These are phyloP conservation scores for Termitomyces sp. DNA, from an alignment of 768 basidiomycete genomes.

Conservation along the genomic window DNA sequence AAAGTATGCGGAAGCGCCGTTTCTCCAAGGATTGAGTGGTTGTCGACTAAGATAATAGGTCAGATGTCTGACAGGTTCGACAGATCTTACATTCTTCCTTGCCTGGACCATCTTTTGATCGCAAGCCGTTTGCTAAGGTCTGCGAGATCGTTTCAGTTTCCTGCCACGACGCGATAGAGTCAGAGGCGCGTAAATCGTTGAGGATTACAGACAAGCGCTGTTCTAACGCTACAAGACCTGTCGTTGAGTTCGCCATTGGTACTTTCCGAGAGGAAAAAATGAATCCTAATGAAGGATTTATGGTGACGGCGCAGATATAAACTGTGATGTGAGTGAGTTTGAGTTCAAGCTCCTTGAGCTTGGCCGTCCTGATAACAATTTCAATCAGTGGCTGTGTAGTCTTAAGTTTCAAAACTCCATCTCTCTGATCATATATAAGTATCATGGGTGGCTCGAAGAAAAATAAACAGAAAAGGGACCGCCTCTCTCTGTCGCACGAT, in stretches of 20 bases:
- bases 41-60: slow-evolving; percentile 50
- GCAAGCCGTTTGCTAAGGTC: slow-evolving; percentile 60
- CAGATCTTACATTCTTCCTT: slow-evolving; percentile 12
- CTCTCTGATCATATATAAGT: too few species aligned
- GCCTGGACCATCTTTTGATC: slow-evolving; percentile 56
- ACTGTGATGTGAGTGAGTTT: neutral
- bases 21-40: slow-evolving; percentile 67
- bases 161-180: slow-evolving; percentile 44
- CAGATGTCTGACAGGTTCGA: slow-evolving; percentile 3
- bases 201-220: slow-evolving; percentile 26
- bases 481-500: slow-evolving; percentile 28
- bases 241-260: slow-evolving; percentile 24
- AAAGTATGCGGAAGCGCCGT: slow-evolving; percentile 65
- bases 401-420: neutral
- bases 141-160: slow-evolving; percentile 51
- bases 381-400: slow-evolving; percentile 20
- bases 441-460: slow-evolving; percentile 56
- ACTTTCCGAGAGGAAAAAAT: neutral
- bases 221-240: slow-evolving; percentile 35
- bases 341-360: too few species aligned
- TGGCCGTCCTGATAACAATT: too few species aligned
- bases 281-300: slow-evolving; percentile 2
- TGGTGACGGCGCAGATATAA: neutral
- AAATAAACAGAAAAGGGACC: slow-evolving; percentile 56
- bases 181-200: slow-evolving; percentile 31